Evolutionary conservation across 352 stramenopile species (phyloP).

Genomic region (Phytopythium helicoides): DNA sequence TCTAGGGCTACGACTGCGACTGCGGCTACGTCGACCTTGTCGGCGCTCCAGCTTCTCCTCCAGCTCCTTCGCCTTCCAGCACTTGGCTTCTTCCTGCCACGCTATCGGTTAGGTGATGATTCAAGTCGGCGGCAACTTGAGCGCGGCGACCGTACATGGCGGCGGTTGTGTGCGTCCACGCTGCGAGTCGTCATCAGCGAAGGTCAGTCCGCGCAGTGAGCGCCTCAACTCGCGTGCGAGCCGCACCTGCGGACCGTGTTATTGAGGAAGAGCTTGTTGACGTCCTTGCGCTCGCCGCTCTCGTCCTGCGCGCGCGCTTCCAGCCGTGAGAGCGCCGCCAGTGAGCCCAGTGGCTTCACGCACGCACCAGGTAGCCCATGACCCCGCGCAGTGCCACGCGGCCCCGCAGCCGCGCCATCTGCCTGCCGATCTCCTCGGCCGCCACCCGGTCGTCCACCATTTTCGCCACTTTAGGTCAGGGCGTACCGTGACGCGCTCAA

Average conservation of each 20-base stretch:
- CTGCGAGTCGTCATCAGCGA: slow-evolving; percentile 12
- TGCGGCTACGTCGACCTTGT: slow-evolving; percentile 6
- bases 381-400: slow-evolving; percentile 38
- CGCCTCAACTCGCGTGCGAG: too few species aligned
- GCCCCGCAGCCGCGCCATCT: slow-evolving; percentile 34
- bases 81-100: slow-evolving; percentile 50
- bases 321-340: too few species aligned
- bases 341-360: background rate
- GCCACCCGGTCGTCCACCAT: slow-evolving; percentile 21
- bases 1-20: slow-evolving; percentile 12
- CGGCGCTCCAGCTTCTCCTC: slow-evolving; percentile 28
- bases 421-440: slow-evolving; percentile 27
- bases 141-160: slow-evolving; percentile 25
- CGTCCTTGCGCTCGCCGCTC: slow-evolving; percentile 34
- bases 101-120: too few species aligned
- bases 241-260: slow-evolving; percentile 63
- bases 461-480: background rate
- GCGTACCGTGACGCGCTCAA: too few species aligned
- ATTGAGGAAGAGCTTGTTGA: slow-evolving; percentile 67
- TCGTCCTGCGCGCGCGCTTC: slow-evolving; percentile 18
- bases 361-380: slow-evolving; percentile 38
- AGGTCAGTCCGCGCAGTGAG: background rate
- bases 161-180: slow-evolving; percentile 60
- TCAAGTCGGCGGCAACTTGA: background rate
- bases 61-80: slow-evolving; percentile 48